Evolutionary conservation across 768 basidiomycete genomes (phyloP).

Genomic region (Pleurotus tuoliensis): DNA sequence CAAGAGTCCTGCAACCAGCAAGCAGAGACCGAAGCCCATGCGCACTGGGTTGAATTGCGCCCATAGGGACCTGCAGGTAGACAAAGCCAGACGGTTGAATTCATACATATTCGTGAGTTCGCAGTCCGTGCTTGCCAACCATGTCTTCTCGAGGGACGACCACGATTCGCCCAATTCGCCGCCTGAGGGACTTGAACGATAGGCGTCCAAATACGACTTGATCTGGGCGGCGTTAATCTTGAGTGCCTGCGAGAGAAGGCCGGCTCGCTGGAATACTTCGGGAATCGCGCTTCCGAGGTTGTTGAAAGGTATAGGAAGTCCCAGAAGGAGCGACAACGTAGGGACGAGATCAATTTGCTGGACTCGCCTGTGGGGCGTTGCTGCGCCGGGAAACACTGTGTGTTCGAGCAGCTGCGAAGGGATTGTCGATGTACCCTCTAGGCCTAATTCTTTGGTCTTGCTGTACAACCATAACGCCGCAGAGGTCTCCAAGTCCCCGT

Average conservation of each 20-base stretch:
- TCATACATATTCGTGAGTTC: constrained; percentile 36
- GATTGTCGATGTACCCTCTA: constrained; percentile 23
- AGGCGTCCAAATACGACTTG: constrained; percentile 68
- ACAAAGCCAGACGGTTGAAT: constrained; percentile 61
- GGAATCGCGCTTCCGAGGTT: constrained; percentile 92
- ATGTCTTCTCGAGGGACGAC: constrained; percentile 43
- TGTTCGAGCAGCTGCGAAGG: constrained; percentile 52
- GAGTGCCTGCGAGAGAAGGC: constrained; percentile 53
- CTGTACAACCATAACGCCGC: constrained; percentile 91
- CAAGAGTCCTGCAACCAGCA: constrained; percentile 54
- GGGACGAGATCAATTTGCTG: constrained; percentile 95
- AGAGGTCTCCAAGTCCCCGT: constrained; percentile 79
- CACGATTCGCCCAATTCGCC: constrained; percentile 71
- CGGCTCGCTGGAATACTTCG: constrained; percentile 73
- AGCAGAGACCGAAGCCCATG: constrained; percentile 68
- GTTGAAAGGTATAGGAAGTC: constrained; percentile 92
- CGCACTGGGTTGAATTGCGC: constrained; percentile 85
- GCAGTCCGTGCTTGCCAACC: constrained; percentile 31
- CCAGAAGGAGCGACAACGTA: constrained; percentile 82
- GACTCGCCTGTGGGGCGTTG: constrained; percentile 53
- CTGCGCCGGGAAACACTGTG: constrained; percentile 57
- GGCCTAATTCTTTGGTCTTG: constrained; percentile 56
- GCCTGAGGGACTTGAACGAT: constrained; percentile 67
- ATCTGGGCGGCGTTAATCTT: constrained; percentile 74
- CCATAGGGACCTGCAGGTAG: constrained; percentile 83